These are phyloP conservation scores for Gynochthodes officinalis DNA, from an alignment of 257 asterid species.

Conservation along the genomic window DNA sequence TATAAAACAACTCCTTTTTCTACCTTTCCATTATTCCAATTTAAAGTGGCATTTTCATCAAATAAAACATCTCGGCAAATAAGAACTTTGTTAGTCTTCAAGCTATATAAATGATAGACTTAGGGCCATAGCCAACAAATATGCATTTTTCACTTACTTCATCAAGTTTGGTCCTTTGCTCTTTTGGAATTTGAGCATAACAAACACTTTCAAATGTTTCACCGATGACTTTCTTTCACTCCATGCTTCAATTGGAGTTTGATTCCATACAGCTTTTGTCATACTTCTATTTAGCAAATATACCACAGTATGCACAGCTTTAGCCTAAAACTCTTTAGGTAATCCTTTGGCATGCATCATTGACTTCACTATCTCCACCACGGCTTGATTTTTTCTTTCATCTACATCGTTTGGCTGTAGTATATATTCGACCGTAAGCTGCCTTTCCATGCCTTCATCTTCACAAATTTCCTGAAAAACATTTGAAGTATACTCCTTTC, in stretches of 20 bases:
- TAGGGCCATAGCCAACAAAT: too few species aligned
- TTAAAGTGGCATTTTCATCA: background rate
- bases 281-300: slow-evolving; percentile 1
- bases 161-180: background rate
- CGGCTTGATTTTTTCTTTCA: background rate
- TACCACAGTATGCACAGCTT: background rate
- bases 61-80: background rate
- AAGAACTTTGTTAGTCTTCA: slow-evolving; percentile 2
- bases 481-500: too few species aligned
- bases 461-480: background rate
- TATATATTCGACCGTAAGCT: background rate
- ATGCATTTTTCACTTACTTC: slow-evolving; percentile 2
- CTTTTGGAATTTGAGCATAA: slow-evolving; percentile 7
- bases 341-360: background rate
- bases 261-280: background rate
- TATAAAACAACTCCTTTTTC: too few species aligned
- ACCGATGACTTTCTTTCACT: too few species aligned
- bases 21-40: background rate
- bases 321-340: background rate
- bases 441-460: slow-evolving; percentile 6
- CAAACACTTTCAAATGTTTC: background rate
- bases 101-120: background rate
- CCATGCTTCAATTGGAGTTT: slow-evolving; percentile 5
- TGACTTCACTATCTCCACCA: slow-evolving; percentile 4
- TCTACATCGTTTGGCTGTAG: background rate